Base-by-base conservation (phyloP, 1,284 basidiomycete species). In the Porogramme epimiltina region DNA sequence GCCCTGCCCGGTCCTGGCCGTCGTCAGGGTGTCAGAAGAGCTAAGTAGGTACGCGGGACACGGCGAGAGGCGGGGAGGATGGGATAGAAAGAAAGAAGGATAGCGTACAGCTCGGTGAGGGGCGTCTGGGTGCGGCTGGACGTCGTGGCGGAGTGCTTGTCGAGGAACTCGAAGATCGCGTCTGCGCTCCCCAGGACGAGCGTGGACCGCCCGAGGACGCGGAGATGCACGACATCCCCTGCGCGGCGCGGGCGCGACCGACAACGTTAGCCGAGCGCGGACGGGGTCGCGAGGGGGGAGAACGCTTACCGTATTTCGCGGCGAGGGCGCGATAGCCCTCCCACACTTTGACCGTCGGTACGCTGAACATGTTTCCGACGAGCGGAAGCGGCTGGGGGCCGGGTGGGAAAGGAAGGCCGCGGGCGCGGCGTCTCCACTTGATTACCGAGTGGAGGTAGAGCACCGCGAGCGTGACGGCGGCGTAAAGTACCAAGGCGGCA, bases 141-240 rank as follows among this genome's bases (percentile, higher is more conserved):
- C 3, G 58, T 56, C 20, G 44, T 55, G 1, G 47, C 37, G 2
- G 50, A 49, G 2, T 48, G 48, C 36, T 58, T 51, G 19, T 62
- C 54, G 1, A 61, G 52, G n/a, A 51, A 40, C 20, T 61, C 52
- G 4, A 8, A 24, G 19, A 54, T 56, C 16, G 28, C 46, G 3
- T 24, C 37, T 11, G 48, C 34, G 6, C 48, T 52, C 6, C 45
- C 47, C 9, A 61, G n/a, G 8, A 56, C 39, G 36, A 61, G 11
- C 0, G 50, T 18, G 20, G 20, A 42, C 13, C 45, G 42, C 1
- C 51, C 50, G 2, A 47, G 45, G 0, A 50, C 19, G 11, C 42
- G 47, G 16, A 58, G 20, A 19, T 49, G 43, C 0, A 58, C 37
- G 4, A 58, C 15, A 18, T 50, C 47, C 1, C 51, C 54, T 56